phyloP scores from a whole-genome alignment of 2,329 filamentous ascomycete species.

The Immersiporthe knoxdaviesiana region DNA sequence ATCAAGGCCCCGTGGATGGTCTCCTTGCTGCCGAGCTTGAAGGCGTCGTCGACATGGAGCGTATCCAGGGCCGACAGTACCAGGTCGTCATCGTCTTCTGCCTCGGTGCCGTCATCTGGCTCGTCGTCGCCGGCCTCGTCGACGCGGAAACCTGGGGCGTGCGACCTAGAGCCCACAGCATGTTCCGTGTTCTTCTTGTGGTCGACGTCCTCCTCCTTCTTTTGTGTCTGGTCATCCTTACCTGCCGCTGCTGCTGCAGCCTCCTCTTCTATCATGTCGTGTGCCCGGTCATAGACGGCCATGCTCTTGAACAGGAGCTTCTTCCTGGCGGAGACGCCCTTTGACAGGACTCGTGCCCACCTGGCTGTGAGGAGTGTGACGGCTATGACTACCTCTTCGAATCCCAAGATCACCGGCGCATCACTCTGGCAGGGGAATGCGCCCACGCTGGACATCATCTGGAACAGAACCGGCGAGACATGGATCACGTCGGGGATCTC shows the following conservation, averaged over 20 bases:
- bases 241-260: background rate
- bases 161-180: conserved; percentile 22
- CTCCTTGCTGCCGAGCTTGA: conserved; percentile 54
- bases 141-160: conserved; percentile 48
- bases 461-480: conserved; percentile 70
- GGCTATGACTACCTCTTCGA: conserved; percentile 72
- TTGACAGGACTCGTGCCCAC: conserved; percentile 65
- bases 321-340: conserved; percentile 59
- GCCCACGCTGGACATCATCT: conserved; percentile 71
- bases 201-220: conserved; percentile 22
- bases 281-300: conserved; percentile 68
- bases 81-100: conserved; percentile 58
- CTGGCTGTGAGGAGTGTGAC: conserved; percentile 73
- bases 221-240: conserved; percentile 31
- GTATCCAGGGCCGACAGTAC: conserved; percentile 71
- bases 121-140: conserved; percentile 48
- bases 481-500: conserved; percentile 72
- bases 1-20: conserved; percentile 68
- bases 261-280: conserved; percentile 31
- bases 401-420: conserved; percentile 70
- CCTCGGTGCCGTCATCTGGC: conserved; percentile 41
- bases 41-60: conserved; percentile 65
- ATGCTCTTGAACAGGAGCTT: conserved; percentile 72
- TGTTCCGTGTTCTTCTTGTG: conserved; percentile 16
- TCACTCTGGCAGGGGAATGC: conserved; percentile 75